Evolutionary conservation across 495 filamentous ascomycete species (phyloP).

Genomic region (Penicillium fimorum): DNA sequence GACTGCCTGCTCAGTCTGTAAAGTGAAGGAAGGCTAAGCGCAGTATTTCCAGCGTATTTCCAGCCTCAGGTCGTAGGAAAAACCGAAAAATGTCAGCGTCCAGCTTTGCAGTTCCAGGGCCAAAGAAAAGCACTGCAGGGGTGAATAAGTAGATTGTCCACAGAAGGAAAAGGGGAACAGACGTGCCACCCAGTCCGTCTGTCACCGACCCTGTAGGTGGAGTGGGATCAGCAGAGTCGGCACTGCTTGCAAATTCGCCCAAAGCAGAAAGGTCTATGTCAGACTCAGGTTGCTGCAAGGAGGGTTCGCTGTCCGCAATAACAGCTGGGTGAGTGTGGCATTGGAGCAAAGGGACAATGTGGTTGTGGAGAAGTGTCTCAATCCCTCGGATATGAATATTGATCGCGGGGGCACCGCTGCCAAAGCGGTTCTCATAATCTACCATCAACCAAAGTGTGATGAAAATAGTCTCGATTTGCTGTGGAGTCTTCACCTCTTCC

Average conservation of each 20-base stretch:
- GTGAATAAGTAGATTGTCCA: conserved; percentile 39
- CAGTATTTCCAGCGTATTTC: conserved; percentile 4
- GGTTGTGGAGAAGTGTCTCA: conserved; percentile 29
- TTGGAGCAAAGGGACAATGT: conserved; percentile 33
- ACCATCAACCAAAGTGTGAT: conserved; percentile 40
- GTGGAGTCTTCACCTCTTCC: conserved; percentile 28
- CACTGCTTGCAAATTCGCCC: neutral
- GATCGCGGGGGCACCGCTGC: conserved; percentile 31
- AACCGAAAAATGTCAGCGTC: conserved; percentile 30
- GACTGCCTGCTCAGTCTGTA: conserved; percentile 37
- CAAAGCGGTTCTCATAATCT: conserved; percentile 39
- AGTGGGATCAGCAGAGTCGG: neutral
- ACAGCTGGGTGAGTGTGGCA: neutral
- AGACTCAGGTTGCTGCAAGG: neutral
- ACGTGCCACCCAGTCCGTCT: conserved; percentile 23
- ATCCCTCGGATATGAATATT: conserved; percentile 37
- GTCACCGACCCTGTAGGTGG: neutral
- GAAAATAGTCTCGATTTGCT: conserved; percentile 33
- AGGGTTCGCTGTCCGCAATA: neutral
- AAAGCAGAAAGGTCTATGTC: neutral
- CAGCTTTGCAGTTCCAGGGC: conserved; percentile 17
- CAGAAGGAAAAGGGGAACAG: conserved; percentile 34
- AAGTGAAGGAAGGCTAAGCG: conserved; percentile 24
- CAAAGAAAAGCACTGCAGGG: conserved; percentile 27
- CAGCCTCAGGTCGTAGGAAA: conserved; percentile 24